A percentile compares a stretch with the other conserved stretches of the same genome.
Evolutionary conservation across 73 alveolate species (phyloP).

Genomic region (Loxodes magnus): DNA sequence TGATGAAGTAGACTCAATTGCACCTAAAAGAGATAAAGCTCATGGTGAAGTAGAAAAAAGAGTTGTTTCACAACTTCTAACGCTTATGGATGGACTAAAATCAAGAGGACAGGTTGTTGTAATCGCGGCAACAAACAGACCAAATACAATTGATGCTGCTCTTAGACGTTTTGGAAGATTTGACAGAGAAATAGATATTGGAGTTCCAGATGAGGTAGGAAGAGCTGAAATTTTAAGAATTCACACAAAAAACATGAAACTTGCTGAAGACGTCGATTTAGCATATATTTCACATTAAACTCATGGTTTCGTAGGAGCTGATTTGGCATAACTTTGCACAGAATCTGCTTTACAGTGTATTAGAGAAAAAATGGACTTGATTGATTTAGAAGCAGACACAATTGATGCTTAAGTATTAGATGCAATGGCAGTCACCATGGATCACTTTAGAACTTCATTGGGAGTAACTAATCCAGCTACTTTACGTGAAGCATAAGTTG

Average conservation of each 20-base stretch:
- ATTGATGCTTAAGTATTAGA: constrained; percentile 70
- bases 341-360: constrained; percentile 94
- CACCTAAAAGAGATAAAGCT: constrained; percentile 85
- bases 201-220: constrained; percentile 97
- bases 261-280: constrained; percentile 90
- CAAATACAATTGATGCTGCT: constrained; percentile 93
- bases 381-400: constrained; percentile 78
- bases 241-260: constrained; percentile 95
- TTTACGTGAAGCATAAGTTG: constrained; percentile 79
- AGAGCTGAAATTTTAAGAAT: constrained; percentile 64
- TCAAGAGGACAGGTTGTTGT: constrained; percentile 92
- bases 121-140: constrained; percentile 98
- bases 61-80: constrained; percentile 61
- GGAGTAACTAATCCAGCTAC: constrained; percentile 71
- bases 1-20: constrained; percentile 96
- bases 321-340: constrained; percentile 82
- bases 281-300: constrained; percentile 80
- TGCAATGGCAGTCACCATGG: constrained; percentile 96
- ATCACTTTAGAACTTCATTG: constrained; percentile 87
- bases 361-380: constrained; percentile 89
- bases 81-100: constrained; percentile 70
- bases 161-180: constrained; percentile 95
- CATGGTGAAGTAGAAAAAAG: constrained; percentile 84
- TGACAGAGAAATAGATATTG: constrained; percentile 93
- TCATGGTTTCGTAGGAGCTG: constrained; percentile 49